phyloP scores from a whole-genome alignment of 345 rosid genomes.

The Adansonia digitata region DNA sequence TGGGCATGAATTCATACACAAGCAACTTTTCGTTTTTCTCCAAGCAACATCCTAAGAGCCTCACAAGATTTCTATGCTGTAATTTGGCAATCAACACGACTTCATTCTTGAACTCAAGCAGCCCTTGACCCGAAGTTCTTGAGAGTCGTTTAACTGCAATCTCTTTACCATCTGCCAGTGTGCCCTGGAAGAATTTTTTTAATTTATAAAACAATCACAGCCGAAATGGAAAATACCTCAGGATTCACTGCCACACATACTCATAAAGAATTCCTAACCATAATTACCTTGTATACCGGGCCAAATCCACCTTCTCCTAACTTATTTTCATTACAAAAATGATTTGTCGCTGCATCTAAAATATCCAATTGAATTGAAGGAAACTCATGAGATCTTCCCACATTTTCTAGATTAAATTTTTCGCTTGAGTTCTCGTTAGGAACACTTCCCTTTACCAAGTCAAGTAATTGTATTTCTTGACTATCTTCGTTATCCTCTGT shows the following conservation, averaged over 20 bases:
- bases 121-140: background rate
- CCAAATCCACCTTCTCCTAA: conserved; percentile 3
- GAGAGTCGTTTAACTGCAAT: conserved; percentile 13
- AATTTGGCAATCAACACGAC: conserved; percentile 4
- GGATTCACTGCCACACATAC: too few relatives aligned
- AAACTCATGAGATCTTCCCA: background rate
- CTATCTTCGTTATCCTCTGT: background rate
- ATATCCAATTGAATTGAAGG: too few relatives aligned
- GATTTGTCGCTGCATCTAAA: too few relatives aligned
- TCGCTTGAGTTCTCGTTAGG: too few relatives aligned
- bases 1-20: background rate
- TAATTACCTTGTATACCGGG: background rate
- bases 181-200: background rate
- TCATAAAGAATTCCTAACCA: too few relatives aligned
- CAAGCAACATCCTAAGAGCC: background rate
- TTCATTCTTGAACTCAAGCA: conserved; percentile 11
- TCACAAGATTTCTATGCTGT: background rate
- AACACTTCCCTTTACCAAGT: too few relatives aligned
- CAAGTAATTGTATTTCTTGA: background rate
- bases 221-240: too few relatives aligned
- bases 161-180: background rate
- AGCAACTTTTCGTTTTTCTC: background rate
- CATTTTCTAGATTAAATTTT: too few relatives aligned
- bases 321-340: background rate
- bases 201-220: too few relatives aligned